Percentiles rank a stretch among this genome's conserved stretches.
Conservation (phyloP, 192 early-diverging fungal species). For the Spinellus fusiger region DNA sequence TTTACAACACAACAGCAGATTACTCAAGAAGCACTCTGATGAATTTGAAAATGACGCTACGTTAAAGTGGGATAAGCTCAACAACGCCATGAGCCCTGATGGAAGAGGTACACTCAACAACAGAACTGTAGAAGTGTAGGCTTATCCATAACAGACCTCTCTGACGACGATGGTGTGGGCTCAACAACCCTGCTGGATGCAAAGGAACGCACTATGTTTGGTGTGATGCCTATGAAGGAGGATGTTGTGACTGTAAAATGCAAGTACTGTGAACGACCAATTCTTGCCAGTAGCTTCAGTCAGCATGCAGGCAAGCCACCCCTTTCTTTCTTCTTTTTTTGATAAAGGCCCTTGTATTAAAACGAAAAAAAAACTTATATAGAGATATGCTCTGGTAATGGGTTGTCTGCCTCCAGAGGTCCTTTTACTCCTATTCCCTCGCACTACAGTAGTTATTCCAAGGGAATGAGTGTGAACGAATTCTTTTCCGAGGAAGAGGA, state of each 20-base stretch:
- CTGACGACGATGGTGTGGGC: conserved; percentile 22
- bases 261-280: conserved; percentile 54
- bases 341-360: not conserved
- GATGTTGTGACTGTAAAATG: conserved; percentile 61
- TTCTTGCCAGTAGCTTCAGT: conserved; percentile 55
- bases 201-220: conserved; percentile 48
- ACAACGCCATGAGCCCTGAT: conserved; percentile 19
- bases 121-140: conserved; percentile 20
- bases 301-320: conserved; percentile 50
- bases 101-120: conserved; percentile 19
- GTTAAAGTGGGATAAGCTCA: conserved; percentile 27
- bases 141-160: conserved; percentile 22
- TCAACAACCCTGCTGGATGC: conserved; percentile 13
- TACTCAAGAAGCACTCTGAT: conserved; percentile 19
- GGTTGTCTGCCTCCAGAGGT: not conserved
- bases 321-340: not conserved
- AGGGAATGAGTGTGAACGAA: not conserved
- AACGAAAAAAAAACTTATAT: not conserved
- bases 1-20: not conserved
- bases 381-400: not conserved
- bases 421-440: not conserved
- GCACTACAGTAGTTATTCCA: not conserved
- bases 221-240: conserved; percentile 54
- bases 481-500: not conserved
- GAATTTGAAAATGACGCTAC: conserved; percentile 25